Percentiles rank a stretch among this genome's conserved stretches.
These are phyloP conservation scores for Penicillium longicatenatum DNA, from an alignment of 495 filamentous ascomycete genomes.

Conservation along the genomic window DNA sequence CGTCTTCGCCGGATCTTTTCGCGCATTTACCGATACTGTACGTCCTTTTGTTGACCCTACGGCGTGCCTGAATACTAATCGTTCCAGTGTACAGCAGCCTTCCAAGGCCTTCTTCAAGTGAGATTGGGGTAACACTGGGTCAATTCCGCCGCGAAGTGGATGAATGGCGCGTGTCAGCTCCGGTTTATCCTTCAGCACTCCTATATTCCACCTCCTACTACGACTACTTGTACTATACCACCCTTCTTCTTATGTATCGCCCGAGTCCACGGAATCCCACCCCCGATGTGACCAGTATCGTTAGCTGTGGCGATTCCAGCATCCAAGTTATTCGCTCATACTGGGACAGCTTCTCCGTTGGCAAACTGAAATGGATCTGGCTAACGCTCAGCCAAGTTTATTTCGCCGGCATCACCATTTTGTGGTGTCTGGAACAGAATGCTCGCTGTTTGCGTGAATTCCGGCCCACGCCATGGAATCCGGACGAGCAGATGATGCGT, in stretches of 20 bases:
- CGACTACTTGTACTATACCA: conserved; percentile 55
- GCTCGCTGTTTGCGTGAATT: conserved; percentile 46
- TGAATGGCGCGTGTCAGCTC: conserved; percentile 44
- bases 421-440: conserved; percentile 52
- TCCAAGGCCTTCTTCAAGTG: conserved; percentile 36
- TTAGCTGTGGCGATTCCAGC: conserved; percentile 53
- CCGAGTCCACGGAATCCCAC: conserved; percentile 51
- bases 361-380: conserved; percentile 58
- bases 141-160: conserved; percentile 53
- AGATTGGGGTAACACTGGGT: conserved; percentile 36
- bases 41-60: conserved; percentile 14
- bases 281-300: conserved; percentile 44
- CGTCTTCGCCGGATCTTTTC: conserved; percentile 52
- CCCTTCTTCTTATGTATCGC: conserved; percentile 53
- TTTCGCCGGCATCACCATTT: conserved; percentile 51
- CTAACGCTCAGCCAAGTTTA: conserved; percentile 55
- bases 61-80: not conserved
- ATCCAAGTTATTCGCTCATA: conserved; percentile 53
- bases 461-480: conserved; percentile 40
- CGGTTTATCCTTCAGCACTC: conserved; percentile 41
- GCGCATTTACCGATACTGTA: conserved; percentile 48
- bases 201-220: conserved; percentile 53
- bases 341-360: conserved; percentile 50
- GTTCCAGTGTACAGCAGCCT: conserved; percentile 48
- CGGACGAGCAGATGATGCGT: conserved; percentile 50